Evolutionary conservation across 257 asterid genomes (phyloP).

Genomic region (Solanum peruvianum): DNA sequence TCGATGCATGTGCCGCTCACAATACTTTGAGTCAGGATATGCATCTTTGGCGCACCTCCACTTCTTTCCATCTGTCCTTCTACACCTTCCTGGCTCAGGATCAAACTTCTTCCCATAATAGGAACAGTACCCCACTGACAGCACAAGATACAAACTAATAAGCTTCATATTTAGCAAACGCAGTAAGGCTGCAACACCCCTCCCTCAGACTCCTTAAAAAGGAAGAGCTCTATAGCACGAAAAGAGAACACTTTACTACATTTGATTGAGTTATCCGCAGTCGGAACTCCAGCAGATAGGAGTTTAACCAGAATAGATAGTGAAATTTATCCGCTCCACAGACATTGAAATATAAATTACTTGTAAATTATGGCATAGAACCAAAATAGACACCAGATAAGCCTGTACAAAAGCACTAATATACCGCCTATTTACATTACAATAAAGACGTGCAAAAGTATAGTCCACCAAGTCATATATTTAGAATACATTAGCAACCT

Average conservation of each 20-base stretch:
- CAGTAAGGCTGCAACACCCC: background rate
- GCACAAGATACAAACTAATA: background rate
- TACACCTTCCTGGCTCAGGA: constrained; percentile 15
- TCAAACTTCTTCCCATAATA: constrained; percentile 6
- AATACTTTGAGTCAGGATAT: constrained; percentile 14
- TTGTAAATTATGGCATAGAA: background rate
- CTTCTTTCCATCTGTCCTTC: constrained; percentile 14
- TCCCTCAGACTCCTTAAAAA: background rate
- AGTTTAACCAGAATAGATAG: background rate
- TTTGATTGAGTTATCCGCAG: background rate
- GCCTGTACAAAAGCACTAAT: background rate
- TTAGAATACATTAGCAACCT: background rate
- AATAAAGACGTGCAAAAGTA: background rate
- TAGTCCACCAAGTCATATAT: background rate
- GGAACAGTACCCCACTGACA: constrained; percentile 3
- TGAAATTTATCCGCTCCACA: background rate
- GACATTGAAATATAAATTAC: background rate
- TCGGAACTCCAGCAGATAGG: background rate
- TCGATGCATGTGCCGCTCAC: constrained; percentile 15
- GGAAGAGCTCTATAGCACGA: background rate
- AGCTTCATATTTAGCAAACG: background rate
- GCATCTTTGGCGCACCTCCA: constrained; percentile 17
- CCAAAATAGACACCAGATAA: background rate
- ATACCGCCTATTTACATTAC: background rate
- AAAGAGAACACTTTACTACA: background rate